Conservation (phyloP, 2,329 filamentous ascomycete genomes). For the Neonectria punicea region DNA sequence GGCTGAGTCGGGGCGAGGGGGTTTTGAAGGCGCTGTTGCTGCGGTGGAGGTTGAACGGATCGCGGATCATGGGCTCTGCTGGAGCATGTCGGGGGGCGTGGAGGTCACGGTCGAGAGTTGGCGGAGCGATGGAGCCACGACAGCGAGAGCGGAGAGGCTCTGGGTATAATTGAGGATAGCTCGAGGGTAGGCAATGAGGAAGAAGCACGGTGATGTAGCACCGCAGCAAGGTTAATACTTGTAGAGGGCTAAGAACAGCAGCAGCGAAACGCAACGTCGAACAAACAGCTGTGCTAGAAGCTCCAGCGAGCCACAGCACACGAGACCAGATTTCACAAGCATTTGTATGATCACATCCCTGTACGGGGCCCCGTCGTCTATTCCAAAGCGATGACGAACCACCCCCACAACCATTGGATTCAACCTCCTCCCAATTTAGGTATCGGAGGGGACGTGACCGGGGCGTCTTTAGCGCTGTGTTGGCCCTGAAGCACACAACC, state of each 20-base stretch:
- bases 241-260: background rate
- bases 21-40: slow-evolving; percentile 58
- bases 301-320: slow-evolving; percentile 12
- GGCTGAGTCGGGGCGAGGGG: slow-evolving; percentile 57
- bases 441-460: background rate
- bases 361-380: slow-evolving; percentile 3
- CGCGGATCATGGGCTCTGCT: slow-evolving; percentile 52
- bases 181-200: background rate
- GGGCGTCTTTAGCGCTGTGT: background rate
- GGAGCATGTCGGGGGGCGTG: slow-evolving; percentile 40
- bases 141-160: background rate
- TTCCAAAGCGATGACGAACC: slow-evolving; percentile 11
- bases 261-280: slow-evolving; percentile 6
- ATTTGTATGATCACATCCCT: background rate
- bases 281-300: slow-evolving; percentile 2
- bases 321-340: slow-evolving; percentile 29
- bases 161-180: background rate
- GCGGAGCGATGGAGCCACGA: slow-evolving; percentile 1
- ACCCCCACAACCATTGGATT: slow-evolving; percentile 3
- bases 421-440: background rate
- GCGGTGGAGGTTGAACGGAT: slow-evolving; percentile 57
- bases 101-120: slow-evolving; percentile 9
- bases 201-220: background rate
- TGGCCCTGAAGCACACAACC: background rate
- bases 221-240: background rate